phyloP scores from a whole-genome alignment of 129 eudicot species.

The Flaveria sonorensis region DNA sequence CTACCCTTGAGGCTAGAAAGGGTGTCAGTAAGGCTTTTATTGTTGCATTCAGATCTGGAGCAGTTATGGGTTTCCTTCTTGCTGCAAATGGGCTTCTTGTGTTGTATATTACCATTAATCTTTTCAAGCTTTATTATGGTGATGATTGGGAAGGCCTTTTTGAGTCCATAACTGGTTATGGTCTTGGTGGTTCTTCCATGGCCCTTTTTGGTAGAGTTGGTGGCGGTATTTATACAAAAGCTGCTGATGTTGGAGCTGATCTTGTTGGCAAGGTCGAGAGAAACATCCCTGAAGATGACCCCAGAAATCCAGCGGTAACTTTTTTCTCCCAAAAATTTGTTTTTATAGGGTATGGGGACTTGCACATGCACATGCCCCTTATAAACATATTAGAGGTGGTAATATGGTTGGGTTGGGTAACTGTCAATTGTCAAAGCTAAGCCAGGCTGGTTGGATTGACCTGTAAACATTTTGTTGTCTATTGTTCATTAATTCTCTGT shows the following conservation, averaged over 20 bases:
- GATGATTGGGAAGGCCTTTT: slow-evolving; percentile 95
- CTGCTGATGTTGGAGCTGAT: slow-evolving; percentile 96
- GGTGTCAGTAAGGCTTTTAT: slow-evolving; percentile 91
- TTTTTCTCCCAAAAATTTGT: neutral
- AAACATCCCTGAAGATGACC: slow-evolving; percentile 93
- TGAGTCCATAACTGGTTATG: slow-evolving; percentile 92
- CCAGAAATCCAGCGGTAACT: slow-evolving; percentile 84
- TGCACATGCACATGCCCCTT: neutral
- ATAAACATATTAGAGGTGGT: neutral
- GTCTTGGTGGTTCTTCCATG: slow-evolving; percentile 96
- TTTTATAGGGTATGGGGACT: neutral
- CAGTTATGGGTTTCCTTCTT: slow-evolving; percentile 94
- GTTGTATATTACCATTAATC: slow-evolving; percentile 61
- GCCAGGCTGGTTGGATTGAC: neutral
- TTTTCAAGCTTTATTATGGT: slow-evolving; percentile 86
- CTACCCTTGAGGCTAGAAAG: slow-evolving; percentile 92
- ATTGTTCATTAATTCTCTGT: neutral
- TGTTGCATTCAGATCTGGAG: slow-evolving; percentile 87
- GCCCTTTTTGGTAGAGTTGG: slow-evolving; percentile 95
- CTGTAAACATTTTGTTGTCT: neutral
- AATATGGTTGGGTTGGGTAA: neutral
- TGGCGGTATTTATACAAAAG: slow-evolving; percentile 88
- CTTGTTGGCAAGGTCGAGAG: slow-evolving; percentile 84
- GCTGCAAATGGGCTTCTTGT: slow-evolving; percentile 95
- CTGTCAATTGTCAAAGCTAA: neutral